Base-by-base conservation (phyloP, 805 yeast genomes). In the Suhomyces sp. region DNA sequence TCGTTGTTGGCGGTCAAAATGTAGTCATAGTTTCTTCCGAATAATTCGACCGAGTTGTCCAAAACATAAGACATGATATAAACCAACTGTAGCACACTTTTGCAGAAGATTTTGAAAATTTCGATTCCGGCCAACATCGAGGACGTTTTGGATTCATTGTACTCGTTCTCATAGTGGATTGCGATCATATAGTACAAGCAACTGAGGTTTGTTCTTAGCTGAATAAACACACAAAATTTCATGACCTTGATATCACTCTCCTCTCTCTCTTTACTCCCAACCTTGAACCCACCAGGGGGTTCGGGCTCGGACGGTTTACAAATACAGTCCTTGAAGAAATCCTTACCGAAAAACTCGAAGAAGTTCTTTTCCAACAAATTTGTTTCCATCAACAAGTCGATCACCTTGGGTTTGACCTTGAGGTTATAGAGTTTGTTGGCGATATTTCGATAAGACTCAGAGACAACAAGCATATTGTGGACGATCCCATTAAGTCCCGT, bases 1-100 rank as follows among this genome's bases (percentile, higher is more conserved):
- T 75, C 79, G 53, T 66, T 71, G 5, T 57, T 53, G 2, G 78
- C 64, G 0, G 77, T 73, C 48, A 75, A 56, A 24, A 68, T 49
- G 49, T 58, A 73, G 55, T 75, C 79, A 51, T 64, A 74, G 49
- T 69, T 67, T 46, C 61, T 64, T 1, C 78, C 79, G 57, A 75
- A 75, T 29, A 73, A 57, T 51, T 72, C 75, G 7, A 68, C 76
- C 22, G 75, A 67, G 52, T 73, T 71, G 52, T 75, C 79, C 46
- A 73, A 63, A 3, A 69, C 77, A 57, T 69, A 73, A 5, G 76
- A 66, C 72, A 74, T 73, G 45, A 75, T 72, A 57, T 71, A 75
- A 13, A 72, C 72, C 52, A 73, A 62, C 54, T 74, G 78, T 5
- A 74, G 68, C 48, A 72, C 77, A 52, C 73, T 66, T 40, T 71